These are phyloP conservation scores for Globisporangium radiosum DNA, from an alignment of 352 stramenopile genomes.

Conservation along the genomic window DNA sequence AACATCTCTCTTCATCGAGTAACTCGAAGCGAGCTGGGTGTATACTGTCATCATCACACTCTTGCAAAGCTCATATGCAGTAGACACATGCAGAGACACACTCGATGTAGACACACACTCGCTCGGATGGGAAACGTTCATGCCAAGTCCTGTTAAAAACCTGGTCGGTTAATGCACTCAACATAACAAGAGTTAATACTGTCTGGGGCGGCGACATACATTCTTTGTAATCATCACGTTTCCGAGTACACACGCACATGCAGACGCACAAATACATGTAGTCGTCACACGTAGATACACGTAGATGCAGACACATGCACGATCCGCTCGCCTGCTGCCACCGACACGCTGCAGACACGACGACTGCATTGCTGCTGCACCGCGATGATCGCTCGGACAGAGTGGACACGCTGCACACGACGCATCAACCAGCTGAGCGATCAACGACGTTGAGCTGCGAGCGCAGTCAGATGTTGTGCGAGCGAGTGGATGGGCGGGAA, in stretches of 20 bases:
- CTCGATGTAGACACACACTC: background rate
- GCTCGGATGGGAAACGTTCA: conserved; percentile 60
- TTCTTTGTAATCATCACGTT: conserved; percentile 21
- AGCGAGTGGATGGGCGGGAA: background rate
- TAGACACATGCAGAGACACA: conserved; percentile 6
- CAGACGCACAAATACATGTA: background rate
- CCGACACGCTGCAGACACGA: background rate
- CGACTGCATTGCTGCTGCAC: no score
- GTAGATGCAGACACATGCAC: background rate
- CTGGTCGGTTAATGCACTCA: conserved; percentile 75
- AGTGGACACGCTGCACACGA: no score
- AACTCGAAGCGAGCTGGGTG: conserved; percentile 88
- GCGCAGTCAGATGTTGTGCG: no score
- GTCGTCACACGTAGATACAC: no score
- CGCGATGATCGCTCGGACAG: no score
- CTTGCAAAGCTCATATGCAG: conserved; percentile 15
- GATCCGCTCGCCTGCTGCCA: background rate
- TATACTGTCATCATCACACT: conserved; percentile 87
- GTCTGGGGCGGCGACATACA: conserved; percentile 87
- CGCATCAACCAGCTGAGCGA: no score
- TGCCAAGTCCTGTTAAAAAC: conserved; percentile 79
- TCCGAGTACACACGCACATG: conserved; percentile 14
- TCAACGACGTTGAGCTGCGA: no score
- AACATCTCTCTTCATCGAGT: conserved; percentile 85
- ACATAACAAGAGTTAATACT: conserved; percentile 76